phyloP scores from a whole-genome alignment of 2,329 filamentous ascomycete species.

The Aureobasidium sp. region DNA sequence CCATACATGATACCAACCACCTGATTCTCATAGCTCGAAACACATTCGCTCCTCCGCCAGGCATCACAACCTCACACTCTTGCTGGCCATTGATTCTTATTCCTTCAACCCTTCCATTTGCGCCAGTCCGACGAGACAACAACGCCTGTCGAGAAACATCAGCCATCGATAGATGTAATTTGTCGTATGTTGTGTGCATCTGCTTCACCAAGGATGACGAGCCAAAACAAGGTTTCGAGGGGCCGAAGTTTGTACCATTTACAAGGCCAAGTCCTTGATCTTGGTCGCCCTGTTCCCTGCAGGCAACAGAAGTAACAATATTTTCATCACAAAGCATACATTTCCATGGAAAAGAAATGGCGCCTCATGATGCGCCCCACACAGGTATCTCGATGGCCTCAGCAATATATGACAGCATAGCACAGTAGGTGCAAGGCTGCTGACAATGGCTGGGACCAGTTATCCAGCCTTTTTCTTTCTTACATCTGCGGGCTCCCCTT shows the following conservation, averaged over 20 bases:
- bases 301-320: neutral
- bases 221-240: conserved; percentile 6
- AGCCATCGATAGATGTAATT: neutral
- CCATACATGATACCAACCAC: neutral
- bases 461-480: neutral
- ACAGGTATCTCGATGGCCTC: neutral
- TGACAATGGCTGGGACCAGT: neutral
- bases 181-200: neutral
- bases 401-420: conserved; percentile 1
- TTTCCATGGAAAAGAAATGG: neutral
- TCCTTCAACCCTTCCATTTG: neutral
- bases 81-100: neutral
- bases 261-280: neutral
- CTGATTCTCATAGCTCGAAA: neutral
- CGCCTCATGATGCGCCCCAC: neutral
- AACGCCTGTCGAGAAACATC: neutral
- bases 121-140: neutral
- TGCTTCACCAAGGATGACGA: neutral
- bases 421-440: neutral
- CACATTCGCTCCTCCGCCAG: neutral
- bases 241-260: conserved; percentile 5
- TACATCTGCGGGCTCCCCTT: neutral
- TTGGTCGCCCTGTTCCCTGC: neutral
- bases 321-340: neutral
- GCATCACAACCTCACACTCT: neutral